Evolutionary conservation across 2,329 filamentous ascomycete genomes (phyloP), one percentile per base, ranked within the genome.

Genomic region (Aspergillus proliferans): DNA sequence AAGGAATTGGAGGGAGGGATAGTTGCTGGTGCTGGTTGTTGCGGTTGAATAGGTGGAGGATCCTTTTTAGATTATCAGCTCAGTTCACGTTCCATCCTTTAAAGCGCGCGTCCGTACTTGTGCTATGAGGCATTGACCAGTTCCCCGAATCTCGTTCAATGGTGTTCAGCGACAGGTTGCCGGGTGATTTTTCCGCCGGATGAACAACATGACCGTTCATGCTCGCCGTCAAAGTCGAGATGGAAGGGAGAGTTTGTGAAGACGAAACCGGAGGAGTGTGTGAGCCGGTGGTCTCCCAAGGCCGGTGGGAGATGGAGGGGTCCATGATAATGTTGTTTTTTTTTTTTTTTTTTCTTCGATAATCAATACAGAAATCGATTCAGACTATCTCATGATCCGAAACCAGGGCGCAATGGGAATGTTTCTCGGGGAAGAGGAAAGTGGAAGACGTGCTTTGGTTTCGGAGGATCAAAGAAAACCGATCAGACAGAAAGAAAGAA

Each of bases 71-170:
- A 30, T 30, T 30, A 30, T 30, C 26, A 30, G 26, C 26, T 30
- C 26, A 30, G 26, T 30, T 30, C 26, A 30, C 8, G 26, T 12
- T 26, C 8, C 12, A 10, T 30, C 26, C 4, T 12, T 30, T 30
- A 4, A 12, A 30, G 4, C 22, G 26, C 10, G 26, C 26, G 10
- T 30, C 26, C 26, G 26, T 67, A 80, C 79, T 76, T 61, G 79
- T 78, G 64, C 77, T 80, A 58, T 78, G 78, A 51, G 78, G 76
- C 58, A 80, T 77, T 47, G 78, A 80, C 78, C 78, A 82, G 61
- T 76, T 80, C 52, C 79, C 78, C 19, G 79, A 82, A 61, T 81
- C 79, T 51, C 79, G 76, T 60, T 77, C 74, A 51, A 73, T 67
- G 12, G 71, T 73, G 47, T 70, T 73, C 52, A 74, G 57, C 4